A percentile compares a stretch with the other conserved stretches of the same genome.
phyloP scores from a whole-genome alignment of 768 basidiomycete genomes.

The Phlebiopsis gigantea region DNA sequence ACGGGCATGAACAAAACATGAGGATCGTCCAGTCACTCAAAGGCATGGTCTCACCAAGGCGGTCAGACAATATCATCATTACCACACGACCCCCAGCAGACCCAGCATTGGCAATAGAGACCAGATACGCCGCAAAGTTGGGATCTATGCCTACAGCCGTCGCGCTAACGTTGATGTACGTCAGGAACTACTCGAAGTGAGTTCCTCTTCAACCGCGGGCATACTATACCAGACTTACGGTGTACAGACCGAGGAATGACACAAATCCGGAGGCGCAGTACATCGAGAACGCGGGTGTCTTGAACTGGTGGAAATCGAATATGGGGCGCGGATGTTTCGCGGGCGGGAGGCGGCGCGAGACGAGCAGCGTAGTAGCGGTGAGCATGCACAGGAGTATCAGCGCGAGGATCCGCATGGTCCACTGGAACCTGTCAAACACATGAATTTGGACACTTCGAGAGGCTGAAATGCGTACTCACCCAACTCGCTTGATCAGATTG shows the following conservation, averaged over 20 bases:
- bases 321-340: conserved; percentile 49
- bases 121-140: conserved; percentile 56
- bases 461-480: conserved; percentile 33
- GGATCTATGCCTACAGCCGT: conserved; percentile 39
- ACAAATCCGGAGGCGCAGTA: conserved; percentile 55
- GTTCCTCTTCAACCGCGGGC: not conserved
- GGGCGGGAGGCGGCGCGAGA: conserved; percentile 46
- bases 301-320: conserved; percentile 54
- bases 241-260: conserved; percentile 67
- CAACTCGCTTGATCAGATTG: conserved; percentile 47
- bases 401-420: conserved; percentile 71
- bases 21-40: not conserved
- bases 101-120: conserved; percentile 63
- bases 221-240: conserved; percentile 22
- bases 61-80: conserved; percentile 51
- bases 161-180: conserved; percentile 61
- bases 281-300: conserved; percentile 43
- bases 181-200: conserved; percentile 42
- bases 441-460: not conserved
- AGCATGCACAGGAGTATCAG: conserved; percentile 53
- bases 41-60: conserved; percentile 34
- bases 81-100: conserved; percentile 57
- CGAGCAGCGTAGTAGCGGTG: conserved; percentile 44
- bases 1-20: not conserved
- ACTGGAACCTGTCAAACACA: conserved; percentile 48